Conservation (phyloP, 495 filamentous ascomycete genomes). For the Clohesyomyces aquaticus region DNA sequence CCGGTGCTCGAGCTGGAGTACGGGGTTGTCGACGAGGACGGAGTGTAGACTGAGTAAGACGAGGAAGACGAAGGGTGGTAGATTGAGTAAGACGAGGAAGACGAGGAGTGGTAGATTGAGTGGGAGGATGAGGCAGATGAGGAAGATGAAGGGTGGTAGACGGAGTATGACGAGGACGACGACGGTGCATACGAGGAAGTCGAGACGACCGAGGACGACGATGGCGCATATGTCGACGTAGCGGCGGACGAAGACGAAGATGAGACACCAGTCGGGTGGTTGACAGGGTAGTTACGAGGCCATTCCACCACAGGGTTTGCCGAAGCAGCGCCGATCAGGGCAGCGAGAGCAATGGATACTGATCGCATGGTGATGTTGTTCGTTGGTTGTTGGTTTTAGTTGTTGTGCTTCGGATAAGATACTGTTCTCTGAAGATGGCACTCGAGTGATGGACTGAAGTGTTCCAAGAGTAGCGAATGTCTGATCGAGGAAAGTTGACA, state of each 20-base stretch:
- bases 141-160: not conserved
- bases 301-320: constrained; percentile 32
- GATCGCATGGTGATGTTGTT: constrained; percentile 33
- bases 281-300: constrained; percentile 15
- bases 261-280: constrained; percentile 20
- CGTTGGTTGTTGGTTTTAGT: constrained; percentile 10
- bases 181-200: not conserved
- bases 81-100: constrained; percentile 7
- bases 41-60: not conserved
- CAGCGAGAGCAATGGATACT: constrained; percentile 27
- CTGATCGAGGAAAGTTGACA: constrained; percentile 12
- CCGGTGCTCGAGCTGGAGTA: constrained; percentile 6
- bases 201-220: not conserved
- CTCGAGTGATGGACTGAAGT: constrained; percentile 27
- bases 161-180: not conserved
- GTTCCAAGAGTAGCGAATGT: constrained; percentile 35
- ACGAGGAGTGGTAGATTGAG: not conserved
- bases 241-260: not conserved
- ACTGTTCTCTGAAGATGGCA: constrained; percentile 26
- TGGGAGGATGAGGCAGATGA: constrained; percentile 9
- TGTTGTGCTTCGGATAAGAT: constrained; percentile 17
- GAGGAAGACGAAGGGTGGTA: constrained; percentile 5
- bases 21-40: not conserved
- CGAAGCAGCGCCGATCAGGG: constrained; percentile 32
- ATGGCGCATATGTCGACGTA: constrained; percentile 2